Evolutionary conservation across 176 grass and related monocot species (phyloP), one percentile per base, ranked within the genome.

Genomic region (Calamus simplicifolius): DNA sequence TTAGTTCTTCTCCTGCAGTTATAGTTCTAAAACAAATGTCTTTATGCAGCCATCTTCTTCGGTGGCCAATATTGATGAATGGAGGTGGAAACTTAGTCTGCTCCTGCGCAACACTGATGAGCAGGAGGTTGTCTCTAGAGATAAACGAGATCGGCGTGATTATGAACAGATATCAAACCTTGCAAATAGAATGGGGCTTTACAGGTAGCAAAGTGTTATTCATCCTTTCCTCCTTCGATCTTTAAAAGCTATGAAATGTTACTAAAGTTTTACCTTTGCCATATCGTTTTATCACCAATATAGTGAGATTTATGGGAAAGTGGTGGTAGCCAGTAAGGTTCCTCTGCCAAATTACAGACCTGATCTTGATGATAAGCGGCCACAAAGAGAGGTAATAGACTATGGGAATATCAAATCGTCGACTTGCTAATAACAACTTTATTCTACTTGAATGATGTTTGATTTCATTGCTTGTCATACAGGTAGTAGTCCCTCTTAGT

Each of bases 41-140:
- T 43, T 12, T 10, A 43, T 28, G 13, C 65, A 97, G 92, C 87
- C 83, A 25, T 91, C 87, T 70, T 96, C 86, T 3, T 91, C 92
- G 17, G 75, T 91, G 75, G 78, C 81, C 5, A 97, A 97, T 72
- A 97, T 97, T 25, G 92, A 91, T 77, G 92, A 97, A 77, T 97
- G 92, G 87, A 85, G 87, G 69, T 97, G 92, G 92, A 97, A 97
- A 66, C 81, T 97, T 29, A 84, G 73, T 76, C 80, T 97, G 92
- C 66, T 97, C 52, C 72, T 87, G 78, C 81, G 83, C 50, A 88
- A 76, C 55, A 54, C 68, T 27, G 92, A 97, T 31, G 87, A 90
- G 66, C 78, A 97, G 69, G 92, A 91, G 78, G 91, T 97, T 83
- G 61, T 91, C 21, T 97, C 87, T 49, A 90, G 84, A 70, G 92